Percentiles rank a stretch among this genome's conserved stretches.
Conservation (phyloP, 2,329 filamentous ascomycete genomes). For the Chaetomiaceae sp. region DNA sequence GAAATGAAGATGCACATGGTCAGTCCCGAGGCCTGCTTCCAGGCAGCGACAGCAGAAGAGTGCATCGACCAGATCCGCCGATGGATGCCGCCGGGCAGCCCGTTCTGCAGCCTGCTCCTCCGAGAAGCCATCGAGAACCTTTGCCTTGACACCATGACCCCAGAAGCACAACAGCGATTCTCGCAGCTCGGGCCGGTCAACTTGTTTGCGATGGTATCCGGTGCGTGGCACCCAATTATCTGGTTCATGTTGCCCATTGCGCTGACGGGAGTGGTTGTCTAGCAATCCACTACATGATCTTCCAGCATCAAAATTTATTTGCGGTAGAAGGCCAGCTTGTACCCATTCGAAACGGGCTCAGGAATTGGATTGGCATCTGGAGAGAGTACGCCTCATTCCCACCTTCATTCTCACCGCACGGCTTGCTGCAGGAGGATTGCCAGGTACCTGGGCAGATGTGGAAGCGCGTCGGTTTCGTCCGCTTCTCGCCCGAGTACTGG, state of each 20-base stretch:
- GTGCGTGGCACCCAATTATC: slow-evolving; percentile 10
- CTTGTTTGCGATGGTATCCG: slow-evolving; percentile 29
- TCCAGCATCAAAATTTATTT: slow-evolving; percentile 36
- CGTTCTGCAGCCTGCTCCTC: slow-evolving; percentile 23
- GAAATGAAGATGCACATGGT: slow-evolving; percentile 37
- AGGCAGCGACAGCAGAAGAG: slow-evolving; percentile 32
- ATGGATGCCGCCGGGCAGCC: slow-evolving; percentile 29
- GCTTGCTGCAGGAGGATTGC: slow-evolving; percentile 16
- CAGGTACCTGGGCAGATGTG: slow-evolving; percentile 30
- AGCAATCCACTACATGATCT: slow-evolving; percentile 33
- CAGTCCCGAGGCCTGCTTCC: slow-evolving; percentile 36
- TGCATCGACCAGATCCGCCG: slow-evolving; percentile 31
- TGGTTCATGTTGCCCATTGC: background rate
- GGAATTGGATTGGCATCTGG: slow-evolving; percentile 30
- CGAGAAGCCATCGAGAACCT: slow-evolving; percentile 28
- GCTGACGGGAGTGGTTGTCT: background rate
- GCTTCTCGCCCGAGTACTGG: slow-evolving; percentile 35
- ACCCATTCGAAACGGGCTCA: slow-evolving; percentile 31
- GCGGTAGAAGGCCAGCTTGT: slow-evolving; percentile 28
- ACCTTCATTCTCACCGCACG: slow-evolving; percentile 18
- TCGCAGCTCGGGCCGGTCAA: slow-evolving; percentile 28
- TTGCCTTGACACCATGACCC: slow-evolving; percentile 22
- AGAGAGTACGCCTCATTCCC: slow-evolving; percentile 21
- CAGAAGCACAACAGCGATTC: slow-evolving; percentile 18
- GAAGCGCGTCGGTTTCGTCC: slow-evolving; percentile 34